These are phyloP conservation scores for Cutaneotrichosporon spelunceum DNA, from an alignment of 1,284 basidiomycete species.

Conservation along the genomic window DNA sequence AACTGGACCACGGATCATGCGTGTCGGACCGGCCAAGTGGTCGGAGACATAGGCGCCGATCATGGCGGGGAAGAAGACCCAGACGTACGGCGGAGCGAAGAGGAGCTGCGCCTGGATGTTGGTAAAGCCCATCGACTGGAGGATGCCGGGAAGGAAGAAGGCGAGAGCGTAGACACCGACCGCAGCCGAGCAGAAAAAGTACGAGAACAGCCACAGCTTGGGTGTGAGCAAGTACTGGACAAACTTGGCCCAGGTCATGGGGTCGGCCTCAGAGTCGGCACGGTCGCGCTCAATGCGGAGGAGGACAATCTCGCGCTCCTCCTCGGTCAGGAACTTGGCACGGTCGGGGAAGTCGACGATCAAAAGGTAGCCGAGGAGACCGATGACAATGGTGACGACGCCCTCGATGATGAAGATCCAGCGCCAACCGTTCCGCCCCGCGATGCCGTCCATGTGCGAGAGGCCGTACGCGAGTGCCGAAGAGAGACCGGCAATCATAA, in stretches of 20 bases:
- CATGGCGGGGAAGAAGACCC: conserved; percentile 47
- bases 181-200: conserved; percentile 45
- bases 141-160: conserved; percentile 50
- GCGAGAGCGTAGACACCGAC: conserved; percentile 27
- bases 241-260: conserved; percentile 44
- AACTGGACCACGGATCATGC: conserved; percentile 10
- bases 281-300: conserved; percentile 53
- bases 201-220: conserved; percentile 53
- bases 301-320: conserved; percentile 49
- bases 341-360: conserved; percentile 54
- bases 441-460: conserved; percentile 11
- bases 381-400: conserved; percentile 31
- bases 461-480: conserved; percentile 18
- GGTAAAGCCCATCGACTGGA: conserved; percentile 24
- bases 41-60: conserved; percentile 47
- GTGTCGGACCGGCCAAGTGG: conserved; percentile 21
- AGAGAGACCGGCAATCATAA: conserved; percentile 21
- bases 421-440: conserved; percentile 9
- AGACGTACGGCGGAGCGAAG: conserved; percentile 51
- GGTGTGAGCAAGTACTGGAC: conserved; percentile 44
- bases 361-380: conserved; percentile 34
- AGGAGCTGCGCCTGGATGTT: conserved; percentile 42
- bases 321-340: conserved; percentile 51
- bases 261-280: conserved; percentile 51
- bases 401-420: conserved; percentile 26